phyloP scores from a whole-genome alignment of 768 basidiomycete genomes.

The Lanmaoa rubissima region DNA sequence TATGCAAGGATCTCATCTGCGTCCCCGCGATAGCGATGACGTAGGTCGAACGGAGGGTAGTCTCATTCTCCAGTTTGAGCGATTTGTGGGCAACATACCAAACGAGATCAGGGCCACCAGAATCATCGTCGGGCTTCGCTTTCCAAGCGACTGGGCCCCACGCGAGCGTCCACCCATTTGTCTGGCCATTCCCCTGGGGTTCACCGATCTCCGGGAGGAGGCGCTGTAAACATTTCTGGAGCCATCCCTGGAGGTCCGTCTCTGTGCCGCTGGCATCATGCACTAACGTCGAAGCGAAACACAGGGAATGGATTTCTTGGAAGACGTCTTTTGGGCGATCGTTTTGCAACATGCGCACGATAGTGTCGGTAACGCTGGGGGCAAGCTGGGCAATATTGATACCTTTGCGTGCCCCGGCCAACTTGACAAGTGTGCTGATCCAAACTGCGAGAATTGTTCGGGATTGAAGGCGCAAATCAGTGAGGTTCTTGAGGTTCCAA shows the following conservation, averaged over 20 bases:
- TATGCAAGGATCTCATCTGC: not conserved
- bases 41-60: conserved; percentile 1
- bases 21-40: conserved; percentile 14
- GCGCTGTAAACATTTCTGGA: not conserved
- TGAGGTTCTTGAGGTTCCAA: no score
- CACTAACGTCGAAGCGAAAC: not conserved
- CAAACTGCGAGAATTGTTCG: no score
- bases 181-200: no score
- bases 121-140: not conserved
- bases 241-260: not conserved
- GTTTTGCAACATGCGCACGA: no score
- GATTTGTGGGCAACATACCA: conserved; percentile 12
- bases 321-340: not conserved
- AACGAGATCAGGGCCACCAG: conserved; percentile 4
- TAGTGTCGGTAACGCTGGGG: no score
- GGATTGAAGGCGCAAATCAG: no score
- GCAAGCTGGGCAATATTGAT: no score
- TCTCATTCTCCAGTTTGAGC: not conserved
- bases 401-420: no score
- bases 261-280: not conserved
- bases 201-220: not conserved
- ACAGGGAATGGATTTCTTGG: conserved; percentile 7
- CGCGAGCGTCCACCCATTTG: conserved; percentile 1
- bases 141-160: conserved; percentile 16
- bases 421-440: no score